Base-by-base conservation (phyloP, 352 stramenopile species). In the Stramenopiles sp. region DNA sequence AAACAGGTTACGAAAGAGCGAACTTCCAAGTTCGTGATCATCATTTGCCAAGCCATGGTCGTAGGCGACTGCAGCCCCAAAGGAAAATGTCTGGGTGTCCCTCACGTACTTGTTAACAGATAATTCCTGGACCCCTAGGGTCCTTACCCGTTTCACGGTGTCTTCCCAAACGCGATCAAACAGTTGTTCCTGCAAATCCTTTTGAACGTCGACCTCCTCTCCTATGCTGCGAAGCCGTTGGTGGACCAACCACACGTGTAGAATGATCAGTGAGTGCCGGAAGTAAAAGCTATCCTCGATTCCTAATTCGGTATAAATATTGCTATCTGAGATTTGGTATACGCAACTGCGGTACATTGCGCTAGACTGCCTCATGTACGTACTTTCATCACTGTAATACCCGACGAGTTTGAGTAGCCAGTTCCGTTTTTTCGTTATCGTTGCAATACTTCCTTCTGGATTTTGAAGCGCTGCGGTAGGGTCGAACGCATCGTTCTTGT, bases 101-200 rank as follows among this genome's bases (percentile, higher is more conserved):
- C 89, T 88, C 34, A 98, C 79, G 78, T 97, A 91, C 83, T 96
- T 96, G 83, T 97, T 96, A 32, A 97, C 90, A 0, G 90, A 94
- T 32, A 97, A 80, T 81, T 97, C 92, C 32, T 89, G 91, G 30
- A 97, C 89, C 73, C 95, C 89, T 78, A 89, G 80, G 69, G 85
- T 86, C 12, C 93, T 89, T 76, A 98, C 97, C 30, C 93, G 88
- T 76, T 92, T 84, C 18, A 86, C 82, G 0, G 91, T 96, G 79
- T 97, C 92, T 76, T 97, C 90, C 93, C 92, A 97, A 25, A 97
- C 85, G 25, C 92, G 89, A 78, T 97, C 91, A 81, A 98, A 98
- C 73, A 97, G 82, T 79, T 95, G 85, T 81, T 98, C 92, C 81
- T 98, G 86, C 81, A 94, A 85, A 71, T 91, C 73, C 79, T 89